phyloP scores from a whole-genome alignment of 1,139 yeast species.

The Suhomyces atakaporum region DNA sequence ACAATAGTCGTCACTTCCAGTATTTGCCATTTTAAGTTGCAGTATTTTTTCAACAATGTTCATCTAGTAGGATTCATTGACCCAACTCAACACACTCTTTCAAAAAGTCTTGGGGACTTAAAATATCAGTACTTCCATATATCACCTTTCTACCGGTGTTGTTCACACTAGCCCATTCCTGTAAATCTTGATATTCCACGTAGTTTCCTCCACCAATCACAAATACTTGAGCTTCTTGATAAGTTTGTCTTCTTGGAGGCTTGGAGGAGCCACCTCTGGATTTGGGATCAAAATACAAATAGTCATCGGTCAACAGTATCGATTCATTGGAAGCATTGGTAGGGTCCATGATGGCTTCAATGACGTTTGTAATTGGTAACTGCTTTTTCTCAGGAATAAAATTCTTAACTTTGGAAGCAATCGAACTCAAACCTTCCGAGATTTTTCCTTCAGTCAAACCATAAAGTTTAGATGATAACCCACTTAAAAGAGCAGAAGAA shows the following conservation, averaged over 20 bases:
- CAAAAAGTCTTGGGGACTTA: conserved; percentile 76
- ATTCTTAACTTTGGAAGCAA: conserved; percentile 85
- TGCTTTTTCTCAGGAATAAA: conserved; percentile 85
- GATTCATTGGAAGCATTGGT: conserved; percentile 59
- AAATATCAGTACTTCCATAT: conserved; percentile 84
- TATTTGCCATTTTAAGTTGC: too few relatives aligned
- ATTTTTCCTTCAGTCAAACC: conserved; percentile 83
- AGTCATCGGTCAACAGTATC: conserved; percentile 77
- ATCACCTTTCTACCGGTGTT: conserved; percentile 53
- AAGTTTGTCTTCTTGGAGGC: conserved; percentile 83
- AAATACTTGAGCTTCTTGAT: conserved; percentile 81
- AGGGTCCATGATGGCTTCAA: conserved; percentile 91
- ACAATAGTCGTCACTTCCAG: too few relatives aligned
- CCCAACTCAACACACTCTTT: conserved; percentile 70
- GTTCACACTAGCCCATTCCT: conserved; percentile 70
- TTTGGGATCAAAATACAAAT: conserved; percentile 86
- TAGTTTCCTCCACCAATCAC: conserved; percentile 97
- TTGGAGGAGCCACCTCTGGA: conserved; percentile 87
- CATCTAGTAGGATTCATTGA: conserved; percentile 4
- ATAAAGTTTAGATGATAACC: conserved; percentile 71
- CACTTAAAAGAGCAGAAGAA: conserved; percentile 70
- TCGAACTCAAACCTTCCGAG: conserved; percentile 79
- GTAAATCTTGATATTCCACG: conserved; percentile 88
- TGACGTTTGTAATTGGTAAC: conserved; percentile 85
- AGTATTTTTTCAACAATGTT: too few relatives aligned